These are phyloP conservation scores for Carallia pectinifolia DNA, from an alignment of 345 rosid genomes.

Conservation along the genomic window DNA sequence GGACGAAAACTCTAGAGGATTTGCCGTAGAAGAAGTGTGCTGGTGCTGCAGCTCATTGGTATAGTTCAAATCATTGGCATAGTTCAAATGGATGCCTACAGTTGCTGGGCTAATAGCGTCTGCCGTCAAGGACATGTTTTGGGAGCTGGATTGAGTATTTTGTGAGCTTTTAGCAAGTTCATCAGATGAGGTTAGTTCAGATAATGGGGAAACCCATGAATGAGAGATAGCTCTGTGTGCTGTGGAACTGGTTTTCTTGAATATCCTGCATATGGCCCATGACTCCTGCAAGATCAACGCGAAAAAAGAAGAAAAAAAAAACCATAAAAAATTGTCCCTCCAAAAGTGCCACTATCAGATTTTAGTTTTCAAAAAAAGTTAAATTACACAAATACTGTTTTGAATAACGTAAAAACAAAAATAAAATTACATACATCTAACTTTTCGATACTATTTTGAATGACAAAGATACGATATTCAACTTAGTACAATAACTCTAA, in stretches of 20 bases:
- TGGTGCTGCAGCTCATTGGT: slow-evolving; percentile 30
- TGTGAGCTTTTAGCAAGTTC: slow-evolving; percentile 27
- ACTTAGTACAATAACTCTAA: no score
- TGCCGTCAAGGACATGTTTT: slow-evolving; percentile 24
- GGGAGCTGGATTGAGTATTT: slow-evolving; percentile 30
- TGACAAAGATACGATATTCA: no score
- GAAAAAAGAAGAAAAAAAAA: neutral
- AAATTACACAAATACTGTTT: no score
- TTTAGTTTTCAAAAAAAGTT: no score
- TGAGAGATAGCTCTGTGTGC: slow-evolving; percentile 72
- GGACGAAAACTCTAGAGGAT: slow-evolving; percentile 38
- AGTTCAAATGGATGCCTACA: slow-evolving; percentile 24
- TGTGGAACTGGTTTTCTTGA: slow-evolving; percentile 76
- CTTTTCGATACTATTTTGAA: no score
- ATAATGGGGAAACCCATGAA: slow-evolving; percentile 59
- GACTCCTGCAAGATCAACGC: slow-evolving; percentile 53
- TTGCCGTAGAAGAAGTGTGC: slow-evolving; percentile 21
- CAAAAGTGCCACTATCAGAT: no score
- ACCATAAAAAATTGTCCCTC: no score
- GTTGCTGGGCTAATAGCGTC: slow-evolving; percentile 19
- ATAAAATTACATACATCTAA: no score
- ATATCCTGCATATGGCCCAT: slow-evolving; percentile 94
- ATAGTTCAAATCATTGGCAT: slow-evolving; percentile 26
- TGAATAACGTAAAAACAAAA: no score
- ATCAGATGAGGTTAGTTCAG: slow-evolving; percentile 35